Conservation (phyloP, 306 rosid genomes). For the cucumber (Cucumis sativus) region DNA sequence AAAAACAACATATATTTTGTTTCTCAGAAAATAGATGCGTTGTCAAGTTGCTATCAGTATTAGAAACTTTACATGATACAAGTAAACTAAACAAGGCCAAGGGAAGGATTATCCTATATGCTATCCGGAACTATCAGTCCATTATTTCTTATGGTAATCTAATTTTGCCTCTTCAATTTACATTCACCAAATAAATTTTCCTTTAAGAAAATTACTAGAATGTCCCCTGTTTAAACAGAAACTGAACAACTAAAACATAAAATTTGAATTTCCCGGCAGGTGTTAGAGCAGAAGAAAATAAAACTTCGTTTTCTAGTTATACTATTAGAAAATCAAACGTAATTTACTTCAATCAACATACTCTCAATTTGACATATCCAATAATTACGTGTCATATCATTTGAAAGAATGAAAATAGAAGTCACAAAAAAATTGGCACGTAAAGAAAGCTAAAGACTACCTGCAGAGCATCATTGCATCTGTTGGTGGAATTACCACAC, state of each 20-base stretch:
- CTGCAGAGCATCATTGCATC: slow-evolving; percentile 55
- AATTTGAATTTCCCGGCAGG: background rate
- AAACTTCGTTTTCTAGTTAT: background rate
- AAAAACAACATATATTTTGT: background rate
- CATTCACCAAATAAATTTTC: background rate
- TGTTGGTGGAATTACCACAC: slow-evolving; percentile 68
- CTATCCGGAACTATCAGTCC: background rate
- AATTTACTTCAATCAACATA: background rate
- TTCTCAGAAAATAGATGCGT: background rate
- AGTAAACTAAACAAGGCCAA: background rate
- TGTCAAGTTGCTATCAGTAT: background rate
- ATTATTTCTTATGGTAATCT: background rate
- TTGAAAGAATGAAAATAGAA: background rate
- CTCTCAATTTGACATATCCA: background rate
- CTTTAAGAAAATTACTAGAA: background rate
- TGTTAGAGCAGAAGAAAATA: background rate
- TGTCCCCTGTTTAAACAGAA: background rate
- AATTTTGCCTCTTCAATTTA: background rate
- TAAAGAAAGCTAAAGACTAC: slow-evolving; percentile 24
- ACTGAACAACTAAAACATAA: background rate
- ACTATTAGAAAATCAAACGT: background rate
- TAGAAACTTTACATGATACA: background rate
- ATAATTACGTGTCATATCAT: background rate
- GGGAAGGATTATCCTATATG: background rate
- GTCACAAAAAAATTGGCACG: background rate